Evolutionary conservation across 345 rosid species (phyloP).

Genomic region (Boechera divaricarpa): DNA sequence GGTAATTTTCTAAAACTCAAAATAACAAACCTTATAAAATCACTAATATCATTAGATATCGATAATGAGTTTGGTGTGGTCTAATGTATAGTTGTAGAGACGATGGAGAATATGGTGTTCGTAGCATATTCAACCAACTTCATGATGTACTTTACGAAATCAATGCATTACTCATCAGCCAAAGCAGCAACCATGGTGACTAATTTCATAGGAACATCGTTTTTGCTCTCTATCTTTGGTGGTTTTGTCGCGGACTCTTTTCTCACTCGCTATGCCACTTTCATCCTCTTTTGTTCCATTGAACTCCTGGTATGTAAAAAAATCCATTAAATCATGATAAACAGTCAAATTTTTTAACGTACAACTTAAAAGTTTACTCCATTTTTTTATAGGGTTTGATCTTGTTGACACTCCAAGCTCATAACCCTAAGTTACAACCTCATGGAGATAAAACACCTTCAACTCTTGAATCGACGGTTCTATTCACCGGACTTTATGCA

Average conservation of each 20-base stretch:
- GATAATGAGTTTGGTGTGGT: slow-evolving; percentile 1
- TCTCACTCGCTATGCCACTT: slow-evolving; percentile 56
- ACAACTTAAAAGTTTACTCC: not conserved
- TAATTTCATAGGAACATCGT: slow-evolving; percentile 71
- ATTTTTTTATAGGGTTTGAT: slow-evolving; percentile 53
- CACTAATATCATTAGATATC: not conserved
- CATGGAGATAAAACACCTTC: slow-evolving; percentile 38
- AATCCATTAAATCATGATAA: not conserved
- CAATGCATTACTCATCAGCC: slow-evolving; percentile 60
- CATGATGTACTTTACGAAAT: slow-evolving; percentile 51
- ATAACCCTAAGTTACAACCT: slow-evolving; percentile 49
- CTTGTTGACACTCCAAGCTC: slow-evolving; percentile 62
- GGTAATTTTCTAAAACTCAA: slow-evolving; percentile 42
- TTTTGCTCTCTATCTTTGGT: slow-evolving; percentile 62
- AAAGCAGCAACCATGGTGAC: slow-evolving; percentile 67
- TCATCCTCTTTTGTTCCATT: slow-evolving; percentile 47
- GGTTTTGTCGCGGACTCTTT: slow-evolving; percentile 68
- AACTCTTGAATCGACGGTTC: slow-evolving; percentile 47
- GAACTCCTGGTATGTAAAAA: slow-evolving; percentile 55
- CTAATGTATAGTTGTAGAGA: slow-evolving; percentile 56
- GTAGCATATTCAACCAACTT: slow-evolving; percentile 58
- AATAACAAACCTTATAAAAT: not conserved
- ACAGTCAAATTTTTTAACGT: no score
- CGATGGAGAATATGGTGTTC: slow-evolving; percentile 72
- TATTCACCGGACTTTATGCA: slow-evolving; percentile 55